Evolutionary conservation across 306 rosid species (phyloP), one percentile per base, ranked within the genome.

Genomic region (Echinosophora koreensis): DNA sequence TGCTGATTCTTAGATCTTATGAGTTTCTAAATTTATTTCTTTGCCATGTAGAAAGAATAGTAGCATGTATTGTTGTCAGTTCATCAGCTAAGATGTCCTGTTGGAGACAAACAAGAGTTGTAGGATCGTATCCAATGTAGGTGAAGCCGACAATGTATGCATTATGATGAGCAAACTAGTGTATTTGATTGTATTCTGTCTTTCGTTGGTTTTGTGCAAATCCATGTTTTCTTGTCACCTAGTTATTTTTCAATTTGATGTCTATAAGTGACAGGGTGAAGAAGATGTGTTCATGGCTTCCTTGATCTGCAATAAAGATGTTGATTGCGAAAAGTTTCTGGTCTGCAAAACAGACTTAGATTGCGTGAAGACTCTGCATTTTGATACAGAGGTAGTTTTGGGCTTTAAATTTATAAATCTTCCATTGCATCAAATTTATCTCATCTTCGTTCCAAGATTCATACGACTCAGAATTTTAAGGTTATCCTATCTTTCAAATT

Each of bases 241-340:
- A 12, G 66, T 79, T 58, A 34, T 76, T 38, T 74, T 70, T 52
- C 12, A 60, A 41, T 63, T 62, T 64, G 66, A 14, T 34, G 42
- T 67, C 52, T 47, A 79, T 52, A 60, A 77, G 76, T 74, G 61
- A 49, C 88, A 90, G 97, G 80, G 84, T 73, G 93, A 90, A 80
- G 91, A 89, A 79, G 92, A 92, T 37, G 77, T 89, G 85, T 94
- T 94, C 83, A 92, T 89, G 95, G 89, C 89, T 41, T 94, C 98
- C 57, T 85, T 94, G 92, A 92, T 94, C 77, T 94, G 98, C 89
- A 92, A 92, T 69, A 84, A 89, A 73, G 98, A 87, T 77, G 88
- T 27, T 77, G 92, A 90, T 62, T 94, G 93, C 5, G 85, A 88
- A 82, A 94, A 87, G 85, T 81, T 77, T 81, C 78, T 94, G 55